These are phyloP conservation scores for Boletus speciosus DNA, from an alignment of 768 basidiomycete genomes.

Conservation along the genomic window DNA sequence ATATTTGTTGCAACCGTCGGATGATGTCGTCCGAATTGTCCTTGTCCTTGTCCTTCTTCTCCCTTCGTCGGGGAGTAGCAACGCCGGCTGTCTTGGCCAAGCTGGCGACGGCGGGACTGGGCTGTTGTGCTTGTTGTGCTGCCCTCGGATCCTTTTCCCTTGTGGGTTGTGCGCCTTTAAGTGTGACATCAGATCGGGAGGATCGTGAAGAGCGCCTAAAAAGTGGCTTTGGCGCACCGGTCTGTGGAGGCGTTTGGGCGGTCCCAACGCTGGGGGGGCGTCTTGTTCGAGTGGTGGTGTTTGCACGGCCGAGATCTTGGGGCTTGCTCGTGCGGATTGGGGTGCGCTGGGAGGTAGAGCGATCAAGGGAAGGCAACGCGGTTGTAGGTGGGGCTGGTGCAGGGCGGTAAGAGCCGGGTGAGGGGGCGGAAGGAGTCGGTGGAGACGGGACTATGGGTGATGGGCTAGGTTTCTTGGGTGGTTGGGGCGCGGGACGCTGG, in stretches of 20 bases:
- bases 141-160: conserved; percentile 38
- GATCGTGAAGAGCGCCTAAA: conserved; percentile 55
- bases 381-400: conserved; percentile 70
- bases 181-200: conserved; percentile 55
- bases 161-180: conserved; percentile 38
- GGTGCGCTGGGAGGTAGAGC: conserved; percentile 81
- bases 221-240: conserved; percentile 34
- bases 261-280: conserved; percentile 45
- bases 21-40: conserved; percentile 87
- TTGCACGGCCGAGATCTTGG: conserved; percentile 54
- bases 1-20: conserved; percentile 86
- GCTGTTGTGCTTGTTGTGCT: conserved; percentile 40
- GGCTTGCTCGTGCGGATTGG: conserved; percentile 50
- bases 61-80: conserved; percentile 79
- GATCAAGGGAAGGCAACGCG: conserved; percentile 70
- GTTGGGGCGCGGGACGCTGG: conserved; percentile 39
- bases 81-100: conserved; percentile 66
- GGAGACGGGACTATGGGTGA: conserved; percentile 28
- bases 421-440: conserved; percentile 31
- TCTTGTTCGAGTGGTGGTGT: conserved; percentile 66
- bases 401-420: conserved; percentile 60
- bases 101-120: conserved; percentile 60
- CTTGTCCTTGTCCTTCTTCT: conserved; percentile 81
- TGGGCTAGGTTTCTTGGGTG: conserved; percentile 39
- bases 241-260: conserved; percentile 25